Percentiles rank a stretch among this genome's conserved stretches.
Evolutionary conservation across 2,329 filamentous ascomycete genomes (phyloP).

Genomic region (Calonectria honghensis): DNA sequence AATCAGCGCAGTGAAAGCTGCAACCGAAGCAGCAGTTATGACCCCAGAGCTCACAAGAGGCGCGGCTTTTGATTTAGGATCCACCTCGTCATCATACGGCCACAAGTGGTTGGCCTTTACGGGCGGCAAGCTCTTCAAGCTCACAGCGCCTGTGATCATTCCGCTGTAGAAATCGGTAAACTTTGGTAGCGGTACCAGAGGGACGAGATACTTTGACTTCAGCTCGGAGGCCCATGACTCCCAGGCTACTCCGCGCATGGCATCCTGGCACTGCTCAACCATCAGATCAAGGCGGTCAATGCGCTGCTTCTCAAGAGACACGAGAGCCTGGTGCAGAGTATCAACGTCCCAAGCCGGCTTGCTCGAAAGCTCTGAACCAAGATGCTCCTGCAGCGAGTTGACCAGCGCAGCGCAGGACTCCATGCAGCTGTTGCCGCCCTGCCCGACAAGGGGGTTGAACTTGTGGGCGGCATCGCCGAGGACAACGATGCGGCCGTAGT

Average conservation of each 20-base stretch:
- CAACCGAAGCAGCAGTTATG: not conserved
- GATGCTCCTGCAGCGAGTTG: constrained; percentile 2
- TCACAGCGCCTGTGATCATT: constrained; percentile 1
- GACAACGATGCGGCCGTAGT: constrained; percentile 5
- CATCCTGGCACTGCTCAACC: constrained; percentile 8
- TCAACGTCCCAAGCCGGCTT: not conserved
- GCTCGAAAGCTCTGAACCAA: not conserved
- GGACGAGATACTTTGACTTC: not conserved
- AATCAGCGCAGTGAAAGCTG: not conserved
- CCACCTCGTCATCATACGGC: constrained; percentile 7
- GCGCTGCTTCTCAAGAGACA: constrained; percentile 1
- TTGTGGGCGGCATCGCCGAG: constrained; percentile 15
- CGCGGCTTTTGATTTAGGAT: not conserved
- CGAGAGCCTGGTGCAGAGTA: not conserved
- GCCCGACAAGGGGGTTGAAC: constrained; percentile 10
- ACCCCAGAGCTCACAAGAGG: not conserved
- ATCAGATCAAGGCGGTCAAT: not conserved
- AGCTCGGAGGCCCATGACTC: not conserved
- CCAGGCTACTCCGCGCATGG: constrained; percentile 4
- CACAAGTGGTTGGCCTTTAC: not conserved
- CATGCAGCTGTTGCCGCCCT: constrained; percentile 12
- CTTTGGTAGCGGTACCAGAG: not conserved
- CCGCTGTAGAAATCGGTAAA: constrained; percentile 11
- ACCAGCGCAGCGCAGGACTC: constrained; percentile 17
- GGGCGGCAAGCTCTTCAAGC: not conserved